These are phyloP conservation scores for Perkinsus olseni DNA, from an alignment of 169 alveolate species.

Conservation along the genomic window DNA sequence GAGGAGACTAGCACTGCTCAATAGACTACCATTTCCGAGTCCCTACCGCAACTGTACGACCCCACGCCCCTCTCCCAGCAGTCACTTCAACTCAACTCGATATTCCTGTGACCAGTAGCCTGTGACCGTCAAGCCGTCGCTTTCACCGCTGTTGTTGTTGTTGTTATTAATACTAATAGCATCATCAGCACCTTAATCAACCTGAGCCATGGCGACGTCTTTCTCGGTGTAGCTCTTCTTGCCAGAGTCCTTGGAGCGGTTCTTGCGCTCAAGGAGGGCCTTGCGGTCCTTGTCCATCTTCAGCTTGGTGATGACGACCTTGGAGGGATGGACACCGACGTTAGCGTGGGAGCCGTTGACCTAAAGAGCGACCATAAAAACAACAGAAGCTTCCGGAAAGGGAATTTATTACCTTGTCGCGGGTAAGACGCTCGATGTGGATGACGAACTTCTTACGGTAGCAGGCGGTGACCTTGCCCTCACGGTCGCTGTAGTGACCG, in stretches of 20 bases:
- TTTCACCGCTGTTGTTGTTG: background rate
- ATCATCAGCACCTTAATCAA: background rate
- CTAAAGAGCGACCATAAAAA: background rate
- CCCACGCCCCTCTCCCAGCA: background rate
- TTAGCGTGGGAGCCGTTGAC: constrained; percentile 39
- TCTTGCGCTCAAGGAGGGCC: constrained; percentile 77
- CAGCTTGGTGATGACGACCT: constrained; percentile 89
- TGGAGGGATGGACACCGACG: constrained; percentile 92
- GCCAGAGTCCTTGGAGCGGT: constrained; percentile 45
- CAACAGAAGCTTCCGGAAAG: background rate
- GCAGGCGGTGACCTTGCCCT: constrained; percentile 94
- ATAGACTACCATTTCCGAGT: no score
- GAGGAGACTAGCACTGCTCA: no score
- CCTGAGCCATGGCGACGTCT: constrained; percentile 23
- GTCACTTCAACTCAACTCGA: background rate
- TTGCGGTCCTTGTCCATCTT: constrained; percentile 87
- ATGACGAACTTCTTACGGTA: constrained; percentile 94
- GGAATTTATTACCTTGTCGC: constrained; percentile 76
- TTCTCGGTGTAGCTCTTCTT: constrained; percentile 50
- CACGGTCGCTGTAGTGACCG: constrained; percentile 91
- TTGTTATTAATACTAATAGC: no score
- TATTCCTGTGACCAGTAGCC: background rate
- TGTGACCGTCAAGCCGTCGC: background rate
- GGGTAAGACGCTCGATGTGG: constrained; percentile 89
- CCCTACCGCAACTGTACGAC: no score